Base-by-base conservation (phyloP, 441 rosid genomes). In the Pelargonium cotyledonis region DNA sequence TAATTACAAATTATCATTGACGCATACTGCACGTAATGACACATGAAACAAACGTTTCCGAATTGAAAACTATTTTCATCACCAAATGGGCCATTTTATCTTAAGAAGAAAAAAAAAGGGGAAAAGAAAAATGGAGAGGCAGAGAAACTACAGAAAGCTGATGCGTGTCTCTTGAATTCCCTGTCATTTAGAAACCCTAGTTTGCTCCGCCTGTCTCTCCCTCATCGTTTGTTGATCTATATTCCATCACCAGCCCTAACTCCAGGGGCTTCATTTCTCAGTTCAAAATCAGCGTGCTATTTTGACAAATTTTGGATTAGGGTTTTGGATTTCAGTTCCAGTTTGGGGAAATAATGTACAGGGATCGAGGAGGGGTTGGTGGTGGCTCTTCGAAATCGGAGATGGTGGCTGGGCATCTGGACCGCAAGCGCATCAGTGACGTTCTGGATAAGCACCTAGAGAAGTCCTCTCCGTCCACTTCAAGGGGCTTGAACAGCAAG, bases 381-480 rank as follows among this genome's bases (percentile, higher is more conserved):
- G 85, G 84, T 16, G 86, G 81, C 16, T 80, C 91, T 0, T 87
- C 86, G 80, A 79, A 83, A 81, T 81, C 93, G 73, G 93, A 89
- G 77, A 76, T 88, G 26, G 82, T 85, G 1, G 86, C 85, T 12
- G 88, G 85, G 38, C 78, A 80, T 65, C 64, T 81, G 65, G 95
- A 89, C 81, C 92, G 92, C 44, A 85, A 85, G 80, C 87, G 95
- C 66, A 86, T 91, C 76, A 88, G 85, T 31, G 95, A 89, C 73
- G 94, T 88, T 57, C 82, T 91, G 68, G 96, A 91, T 76, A 91
- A 86, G 84, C 97, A 89, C 67, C 80, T 91, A 6, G 90, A 88
- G 86, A 89, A 86, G 83, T 82, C 94, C 9, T 89, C 96, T 8
- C 89, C 97, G 65, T 91, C 94, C 23, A 88, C 97, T 66, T 87